Base-by-base conservation (phyloP, 2,329 filamentous ascomycete species). In the Phialophora macrospora region DNA sequence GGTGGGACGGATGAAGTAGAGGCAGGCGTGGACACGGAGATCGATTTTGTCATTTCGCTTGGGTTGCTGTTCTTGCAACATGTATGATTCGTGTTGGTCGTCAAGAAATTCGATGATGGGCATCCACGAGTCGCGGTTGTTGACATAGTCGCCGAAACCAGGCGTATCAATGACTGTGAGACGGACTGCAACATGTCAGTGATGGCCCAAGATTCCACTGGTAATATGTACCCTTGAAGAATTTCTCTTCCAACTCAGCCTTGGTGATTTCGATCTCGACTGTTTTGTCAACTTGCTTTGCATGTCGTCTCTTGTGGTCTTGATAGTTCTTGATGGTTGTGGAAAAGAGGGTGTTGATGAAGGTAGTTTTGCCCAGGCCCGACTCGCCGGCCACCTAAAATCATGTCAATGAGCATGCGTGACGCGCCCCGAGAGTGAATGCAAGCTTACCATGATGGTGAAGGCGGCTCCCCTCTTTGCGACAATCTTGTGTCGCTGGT, bases 271-370 rank as follows among this genome's bases (percentile, higher is more conserved):
- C 95, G 74, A 99, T 99, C 85, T 99, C 96, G 72, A 99, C 95
- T 11, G 95, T 99, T 88, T 98, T 98, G 85, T 99, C 95, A 74
- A 98, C 88, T 85, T 99, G 95, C 88, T 99, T 99, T 83, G 95
- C 92, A 82, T 99, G 95, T 78, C 95, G 92, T 82, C 93, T 91
- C 87, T 97, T 97, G 88, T 99, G 94, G 82, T 99, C 95, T 87
- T 95, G 95, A 81, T 99, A 99, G 87, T 98, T 99, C 87, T 99
- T 99, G 88, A 99, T 99, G 75, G 95, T 99, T 73, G 96, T 99
- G 70, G 95, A 99, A 87, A 99, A 99, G 68, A 99, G 89, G 67
- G 95, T 99, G 89, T 99, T 99, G 88, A 99, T 98, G 83, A 99
- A 99, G 76, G 95, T 99, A 28, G 96, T 99, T 88, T 99, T 99